These are phyloP conservation scores for Liquidambar formosana DNA, from an alignment of 164 flowering plant genomes.

Conservation along the genomic window DNA sequence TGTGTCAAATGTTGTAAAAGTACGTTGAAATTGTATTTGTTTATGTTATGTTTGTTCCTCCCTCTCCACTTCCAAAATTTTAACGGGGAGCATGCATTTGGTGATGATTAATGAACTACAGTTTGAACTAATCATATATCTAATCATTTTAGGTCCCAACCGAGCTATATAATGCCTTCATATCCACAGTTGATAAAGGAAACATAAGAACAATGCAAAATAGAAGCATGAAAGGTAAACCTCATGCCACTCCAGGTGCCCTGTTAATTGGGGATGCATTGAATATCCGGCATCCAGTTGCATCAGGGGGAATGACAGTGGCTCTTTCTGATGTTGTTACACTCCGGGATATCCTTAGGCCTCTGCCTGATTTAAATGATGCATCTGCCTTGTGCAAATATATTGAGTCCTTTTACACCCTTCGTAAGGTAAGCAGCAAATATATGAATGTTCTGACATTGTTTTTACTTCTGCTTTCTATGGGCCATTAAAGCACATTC, in stretches of 20 bases:
- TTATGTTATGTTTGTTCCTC: too few relatives aligned
- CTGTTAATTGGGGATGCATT: conserved; percentile 42
- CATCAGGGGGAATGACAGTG: conserved; percentile 47
- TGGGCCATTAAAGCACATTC: too few relatives aligned
- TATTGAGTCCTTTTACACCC: conserved; percentile 35
- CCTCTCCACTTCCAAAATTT: too few relatives aligned
- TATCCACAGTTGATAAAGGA: conserved; percentile 33
- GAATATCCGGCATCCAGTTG: conserved; percentile 43
- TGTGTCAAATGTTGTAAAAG: too few relatives aligned
- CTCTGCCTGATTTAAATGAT: conserved; percentile 20
- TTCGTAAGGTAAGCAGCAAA: conserved; percentile 27
- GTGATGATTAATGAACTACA: too few relatives aligned
- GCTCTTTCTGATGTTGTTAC: conserved; percentile 33
- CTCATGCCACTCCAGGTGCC: conserved; percentile 38
- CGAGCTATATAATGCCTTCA: conserved; percentile 23
- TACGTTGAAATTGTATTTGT: too few relatives aligned
- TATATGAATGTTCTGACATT: not conserved
- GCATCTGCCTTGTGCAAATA: conserved; percentile 20
- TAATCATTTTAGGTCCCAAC: conserved; percentile 12
- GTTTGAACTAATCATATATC: not conserved
- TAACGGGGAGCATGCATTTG: too few relatives aligned
- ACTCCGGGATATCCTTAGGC: conserved; percentile 36
- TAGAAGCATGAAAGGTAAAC: conserved; percentile 37
- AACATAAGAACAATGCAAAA: conserved; percentile 34
- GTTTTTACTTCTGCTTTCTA: too few relatives aligned